These are phyloP conservation scores for Aspergillus brunneoviolaceus DNA, from an alignment of 2,329 filamentous ascomycete genomes.

Conservation along the genomic window DNA sequence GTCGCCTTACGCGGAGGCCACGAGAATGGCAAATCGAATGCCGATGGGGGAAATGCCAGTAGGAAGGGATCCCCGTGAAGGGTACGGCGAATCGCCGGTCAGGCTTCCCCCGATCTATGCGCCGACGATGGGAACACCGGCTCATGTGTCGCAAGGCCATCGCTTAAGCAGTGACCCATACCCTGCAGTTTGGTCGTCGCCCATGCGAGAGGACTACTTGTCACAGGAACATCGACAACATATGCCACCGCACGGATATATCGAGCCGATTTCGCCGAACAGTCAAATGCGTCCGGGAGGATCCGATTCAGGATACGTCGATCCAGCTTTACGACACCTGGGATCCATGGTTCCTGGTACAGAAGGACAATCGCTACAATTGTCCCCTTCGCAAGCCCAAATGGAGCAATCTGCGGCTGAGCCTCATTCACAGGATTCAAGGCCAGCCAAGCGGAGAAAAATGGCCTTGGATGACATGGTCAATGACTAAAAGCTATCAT, in stretches of 20 bases:
- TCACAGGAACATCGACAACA: conserved; percentile 22
- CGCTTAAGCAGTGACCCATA: conserved; percentile 36
- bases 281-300: conserved; percentile 27
- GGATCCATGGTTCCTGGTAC: conserved; percentile 21
- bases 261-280: conserved; percentile 29
- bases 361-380: conserved; percentile 19
- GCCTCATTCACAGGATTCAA: conserved; percentile 21
- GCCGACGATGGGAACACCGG: conserved; percentile 25
- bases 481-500: conserved; percentile 29
- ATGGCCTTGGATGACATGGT: conserved; percentile 45
- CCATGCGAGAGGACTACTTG: conserved; percentile 25
- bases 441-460: conserved; percentile 38
- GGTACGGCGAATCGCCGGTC: conserved; percentile 34
- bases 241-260: conserved; percentile 22
- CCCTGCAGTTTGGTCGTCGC: conserved; percentile 27
- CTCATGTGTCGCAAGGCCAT: conserved; percentile 26
- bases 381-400: conserved; percentile 15
- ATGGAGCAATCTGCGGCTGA: conserved; percentile 20
- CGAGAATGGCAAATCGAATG: conserved; percentile 27
- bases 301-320: conserved; percentile 23
- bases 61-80: conserved; percentile 28
- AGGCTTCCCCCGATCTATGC: conserved; percentile 41
- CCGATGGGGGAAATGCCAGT: conserved; percentile 25
- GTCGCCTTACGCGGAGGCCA: conserved; percentile 28
- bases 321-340: conserved; percentile 24